A percentile compares a stretch with the other conserved stretches of the same genome.
Conservation (phyloP, 2,329 filamentous ascomycete genomes). For the Pestalotiopsis sp. region DNA sequence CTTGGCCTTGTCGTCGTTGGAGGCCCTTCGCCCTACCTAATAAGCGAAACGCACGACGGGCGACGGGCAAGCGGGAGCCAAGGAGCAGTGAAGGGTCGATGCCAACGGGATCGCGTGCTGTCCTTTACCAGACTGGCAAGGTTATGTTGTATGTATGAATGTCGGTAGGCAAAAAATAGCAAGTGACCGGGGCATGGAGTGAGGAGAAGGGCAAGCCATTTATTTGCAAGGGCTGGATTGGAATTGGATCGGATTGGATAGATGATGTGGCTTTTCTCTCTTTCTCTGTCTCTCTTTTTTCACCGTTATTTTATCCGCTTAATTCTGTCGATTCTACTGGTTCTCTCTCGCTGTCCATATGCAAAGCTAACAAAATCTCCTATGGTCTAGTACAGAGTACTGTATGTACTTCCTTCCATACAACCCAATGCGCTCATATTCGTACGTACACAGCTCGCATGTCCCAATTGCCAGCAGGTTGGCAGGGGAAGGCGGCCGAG, state of each 20-base stretch:
- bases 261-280: background rate
- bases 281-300: background rate
- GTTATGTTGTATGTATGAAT: background rate
- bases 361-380: background rate
- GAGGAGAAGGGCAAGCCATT: background rate
- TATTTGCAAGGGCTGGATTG: background rate
- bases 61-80: background rate
- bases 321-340: background rate
- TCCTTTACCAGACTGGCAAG: background rate
- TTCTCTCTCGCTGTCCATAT: background rate
- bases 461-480: no score
- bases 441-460: no score
- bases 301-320: background rate
- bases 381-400: background rate
- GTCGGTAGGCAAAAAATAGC: background rate
- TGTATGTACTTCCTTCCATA: background rate
- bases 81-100: background rate
- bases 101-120: background rate
- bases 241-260: background rate
- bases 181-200: background rate
- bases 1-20: background rate
- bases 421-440: background rate
- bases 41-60: background rate
- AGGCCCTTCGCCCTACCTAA: background rate
- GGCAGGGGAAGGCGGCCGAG: background rate